phyloP scores from a whole-genome alignment of 1,284 basidiomycete genomes.

The Cutaneotrichosporon sp. region DNA sequence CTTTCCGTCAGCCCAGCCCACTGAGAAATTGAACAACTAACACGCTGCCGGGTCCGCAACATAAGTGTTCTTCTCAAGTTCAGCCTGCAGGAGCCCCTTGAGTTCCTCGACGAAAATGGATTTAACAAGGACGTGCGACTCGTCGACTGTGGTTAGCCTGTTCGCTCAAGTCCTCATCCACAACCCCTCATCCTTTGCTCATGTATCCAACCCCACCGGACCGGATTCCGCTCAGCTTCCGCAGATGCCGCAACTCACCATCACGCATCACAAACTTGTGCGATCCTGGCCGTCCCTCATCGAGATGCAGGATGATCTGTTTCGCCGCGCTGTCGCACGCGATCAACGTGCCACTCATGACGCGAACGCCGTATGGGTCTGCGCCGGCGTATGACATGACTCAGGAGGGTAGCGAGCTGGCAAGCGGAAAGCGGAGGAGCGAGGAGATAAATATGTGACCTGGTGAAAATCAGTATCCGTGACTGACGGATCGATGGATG shows the following conservation, averaged over 20 bases:
- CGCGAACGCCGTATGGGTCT: constrained; percentile 29
- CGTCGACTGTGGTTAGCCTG: constrained; percentile 37
- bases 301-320: constrained; percentile 48
- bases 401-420: background rate
- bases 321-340: constrained; percentile 48
- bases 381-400: constrained; percentile 9
- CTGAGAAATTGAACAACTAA: background rate
- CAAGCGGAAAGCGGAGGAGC: background rate
- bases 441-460: background rate
- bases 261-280: constrained; percentile 44
- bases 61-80: constrained; percentile 52
- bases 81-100: constrained; percentile 39
- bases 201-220: background rate
- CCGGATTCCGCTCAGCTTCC: background rate
- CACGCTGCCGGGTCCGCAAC: constrained; percentile 32
- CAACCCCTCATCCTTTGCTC: too few species aligned
- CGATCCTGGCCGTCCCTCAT: constrained; percentile 35
- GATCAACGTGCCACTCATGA: constrained; percentile 24
- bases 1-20: background rate
- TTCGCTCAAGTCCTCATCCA: too few species aligned
- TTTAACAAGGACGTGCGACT: constrained; percentile 45
- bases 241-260: constrained; percentile 28
- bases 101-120: constrained; percentile 40
- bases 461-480: too few species aligned
- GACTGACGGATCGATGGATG: too few species aligned